Conservation (phyloP, 352 stramenopile species). For the Phytophthora hybrid region DNA sequence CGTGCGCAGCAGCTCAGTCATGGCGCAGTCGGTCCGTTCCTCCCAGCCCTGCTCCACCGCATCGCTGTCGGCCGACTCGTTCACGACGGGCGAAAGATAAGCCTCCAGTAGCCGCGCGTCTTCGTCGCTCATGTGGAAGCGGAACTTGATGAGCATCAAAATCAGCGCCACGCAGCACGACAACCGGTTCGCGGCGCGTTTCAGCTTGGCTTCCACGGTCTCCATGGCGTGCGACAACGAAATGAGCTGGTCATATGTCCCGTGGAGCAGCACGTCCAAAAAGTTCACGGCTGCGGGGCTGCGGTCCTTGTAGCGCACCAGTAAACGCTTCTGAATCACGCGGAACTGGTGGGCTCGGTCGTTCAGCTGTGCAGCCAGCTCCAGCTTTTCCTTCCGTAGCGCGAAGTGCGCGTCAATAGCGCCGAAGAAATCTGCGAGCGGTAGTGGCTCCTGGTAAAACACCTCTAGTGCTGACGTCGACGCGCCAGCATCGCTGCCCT, state of each 20-base stretch:
- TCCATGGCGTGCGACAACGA: conserved; percentile 79
- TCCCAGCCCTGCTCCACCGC: conserved; percentile 86
- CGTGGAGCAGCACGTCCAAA: conserved; percentile 87
- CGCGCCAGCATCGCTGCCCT: conserved; percentile 20
- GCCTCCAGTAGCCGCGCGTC: conserved; percentile 66
- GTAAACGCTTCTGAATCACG: conserved; percentile 90
- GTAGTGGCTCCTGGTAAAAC: conserved; percentile 87
- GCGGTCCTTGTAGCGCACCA: conserved; percentile 92
- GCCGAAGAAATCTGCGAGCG: conserved; percentile 88
- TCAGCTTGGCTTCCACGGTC: conserved; percentile 60
- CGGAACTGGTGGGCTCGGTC: conserved; percentile 89
- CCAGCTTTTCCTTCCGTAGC: conserved; percentile 67
- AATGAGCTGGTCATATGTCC: conserved; percentile 88
- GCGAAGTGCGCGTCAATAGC: conserved; percentile 89
- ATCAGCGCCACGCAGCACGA: conserved; percentile 82
- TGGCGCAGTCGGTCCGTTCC: conserved; percentile 81
- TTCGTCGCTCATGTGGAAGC: conserved; percentile 78
- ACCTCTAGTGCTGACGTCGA: conserved; percentile 50
- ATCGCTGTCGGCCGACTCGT: conserved; percentile 40
- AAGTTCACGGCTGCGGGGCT: conserved; percentile 83
- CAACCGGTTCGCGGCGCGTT: conserved; percentile 65
- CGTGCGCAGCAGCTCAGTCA: conserved; percentile 89
- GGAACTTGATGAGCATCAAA: conserved; percentile 82
- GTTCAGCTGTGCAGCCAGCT: conserved; percentile 77
- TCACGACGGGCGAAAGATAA: conserved; percentile 78